phyloP scores from a whole-genome alignment of 805 yeast genomes.

The Schwanniomyces occidentalis region DNA sequence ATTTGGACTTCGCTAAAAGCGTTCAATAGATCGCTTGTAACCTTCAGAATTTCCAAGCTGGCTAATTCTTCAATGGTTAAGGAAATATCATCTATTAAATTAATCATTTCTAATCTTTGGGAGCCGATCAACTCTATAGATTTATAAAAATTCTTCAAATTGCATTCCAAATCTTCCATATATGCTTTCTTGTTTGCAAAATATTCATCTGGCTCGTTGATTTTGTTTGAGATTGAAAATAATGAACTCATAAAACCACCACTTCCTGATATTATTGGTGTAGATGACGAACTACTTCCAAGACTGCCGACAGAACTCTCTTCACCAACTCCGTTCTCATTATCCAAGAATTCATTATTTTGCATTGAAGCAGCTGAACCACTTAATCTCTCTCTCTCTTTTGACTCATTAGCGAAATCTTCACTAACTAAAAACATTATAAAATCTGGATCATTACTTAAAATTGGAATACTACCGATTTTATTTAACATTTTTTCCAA shows the following conservation, averaged over 20 bases:
- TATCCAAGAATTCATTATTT: conserved; percentile 34
- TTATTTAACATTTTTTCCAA: conserved; percentile 83
- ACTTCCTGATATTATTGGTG: conserved; percentile 19
- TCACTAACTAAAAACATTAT: conserved; percentile 74
- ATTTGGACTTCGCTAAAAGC: conserved; percentile 73
- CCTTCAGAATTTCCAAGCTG: conserved; percentile 70
- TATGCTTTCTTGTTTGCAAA: conserved; percentile 69
- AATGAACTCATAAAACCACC: conserved; percentile 67
- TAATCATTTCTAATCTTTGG: conserved; percentile 73
- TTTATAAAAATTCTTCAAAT: conserved; percentile 65
- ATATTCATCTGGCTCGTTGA: conserved; percentile 76
- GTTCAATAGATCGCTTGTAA: conserved; percentile 59
- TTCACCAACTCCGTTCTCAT: conserved; percentile 30
- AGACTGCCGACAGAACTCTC: conserved; percentile 20
- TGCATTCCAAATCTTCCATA: conserved; percentile 70
- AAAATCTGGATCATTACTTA: conserved; percentile 76
- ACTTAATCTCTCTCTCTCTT: conserved; percentile 62
- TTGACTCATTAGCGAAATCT: conserved; percentile 66
- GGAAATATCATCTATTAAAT: conserved; percentile 69
- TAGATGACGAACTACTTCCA: conserved; percentile 7
- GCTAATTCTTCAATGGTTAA: conserved; percentile 56
- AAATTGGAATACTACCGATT: conserved; percentile 53
- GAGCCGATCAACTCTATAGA: conserved; percentile 72
- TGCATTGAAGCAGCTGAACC: conserved; percentile 51
- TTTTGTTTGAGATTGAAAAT: conserved; percentile 66